A percentile compares a stretch with the other conserved stretches of the same genome.
phyloP scores from a whole-genome alignment of 1,284 basidiomycete genomes.

The Phylloporus sp. region DNA sequence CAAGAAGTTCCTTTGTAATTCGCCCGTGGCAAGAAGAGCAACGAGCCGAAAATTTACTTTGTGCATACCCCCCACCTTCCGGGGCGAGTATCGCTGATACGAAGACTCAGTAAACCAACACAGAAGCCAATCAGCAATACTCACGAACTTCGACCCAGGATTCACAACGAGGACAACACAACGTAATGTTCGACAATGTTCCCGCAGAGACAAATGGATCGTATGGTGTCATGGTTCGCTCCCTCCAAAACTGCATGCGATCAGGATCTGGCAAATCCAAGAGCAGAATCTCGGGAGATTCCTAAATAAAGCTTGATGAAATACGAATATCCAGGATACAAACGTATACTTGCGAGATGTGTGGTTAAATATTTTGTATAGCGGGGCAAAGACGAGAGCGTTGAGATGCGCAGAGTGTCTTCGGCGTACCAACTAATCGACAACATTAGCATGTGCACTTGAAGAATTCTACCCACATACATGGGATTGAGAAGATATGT shows the following conservation, averaged over 20 bases:
- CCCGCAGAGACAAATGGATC: slow-evolving; percentile 37
- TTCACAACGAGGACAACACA: slow-evolving; percentile 38
- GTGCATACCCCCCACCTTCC: slow-evolving; percentile 43
- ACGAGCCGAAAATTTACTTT: slow-evolving; percentile 34
- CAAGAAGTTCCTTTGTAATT: slow-evolving; percentile 40
- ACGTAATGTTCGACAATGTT: slow-evolving; percentile 19
- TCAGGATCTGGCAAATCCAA: slow-evolving; percentile 16
- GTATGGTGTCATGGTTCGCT: slow-evolving; percentile 36
- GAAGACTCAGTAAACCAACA: neutral
- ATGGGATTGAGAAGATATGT: slow-evolving; percentile 53
- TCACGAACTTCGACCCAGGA: slow-evolving; percentile 26
- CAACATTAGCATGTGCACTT: neutral
- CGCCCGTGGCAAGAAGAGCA: slow-evolving; percentile 35
- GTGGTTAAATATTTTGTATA: slow-evolving; percentile 25
- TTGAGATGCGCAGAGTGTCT: slow-evolving; percentile 31
- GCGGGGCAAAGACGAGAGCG: slow-evolving; percentile 23
- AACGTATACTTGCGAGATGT: slow-evolving; percentile 4
- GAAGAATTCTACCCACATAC: slow-evolving; percentile 29
- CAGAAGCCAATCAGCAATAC: neutral
- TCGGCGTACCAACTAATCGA: slow-evolving; percentile 45
- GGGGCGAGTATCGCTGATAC: slow-evolving; percentile 17
- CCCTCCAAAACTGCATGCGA: slow-evolving; percentile 33
- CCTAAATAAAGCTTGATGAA: slow-evolving; percentile 12
- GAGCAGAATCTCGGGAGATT: slow-evolving; percentile 22
- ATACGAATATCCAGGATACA: neutral